Evolutionary conservation across 1,139 yeast species (phyloP).

Genomic region (Yamadazyma conglobata): DNA sequence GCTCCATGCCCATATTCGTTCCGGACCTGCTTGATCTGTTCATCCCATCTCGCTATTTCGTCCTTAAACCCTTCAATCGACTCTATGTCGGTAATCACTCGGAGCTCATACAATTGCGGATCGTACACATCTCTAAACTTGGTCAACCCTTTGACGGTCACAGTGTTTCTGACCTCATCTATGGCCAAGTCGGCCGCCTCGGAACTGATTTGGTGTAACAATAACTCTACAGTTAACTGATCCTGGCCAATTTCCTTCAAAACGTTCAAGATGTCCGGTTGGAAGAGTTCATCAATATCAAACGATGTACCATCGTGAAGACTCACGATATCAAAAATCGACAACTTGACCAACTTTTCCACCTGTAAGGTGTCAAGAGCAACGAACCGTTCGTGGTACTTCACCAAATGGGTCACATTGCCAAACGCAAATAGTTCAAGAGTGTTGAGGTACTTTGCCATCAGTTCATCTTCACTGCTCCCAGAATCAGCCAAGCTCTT

Average conservation of each 20-base stretch:
- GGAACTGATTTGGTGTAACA: slow-evolving; percentile 17
- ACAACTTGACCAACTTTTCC: slow-evolving; percentile 27
- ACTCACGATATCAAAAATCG: slow-evolving; percentile 17
- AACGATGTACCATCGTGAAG: slow-evolving; percentile 17
- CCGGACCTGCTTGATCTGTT: slow-evolving; percentile 5
- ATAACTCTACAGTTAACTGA: slow-evolving; percentile 4
- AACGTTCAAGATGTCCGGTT: slow-evolving; percentile 16
- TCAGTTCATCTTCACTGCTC: background rate
- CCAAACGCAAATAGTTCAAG: slow-evolving; percentile 42
- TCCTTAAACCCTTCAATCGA: slow-evolving; percentile 8
- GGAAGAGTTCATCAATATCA: slow-evolving; percentile 19
- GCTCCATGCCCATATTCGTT: slow-evolving; percentile 6
- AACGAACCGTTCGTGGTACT: slow-evolving; percentile 17
- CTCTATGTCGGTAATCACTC: slow-evolving; percentile 17
- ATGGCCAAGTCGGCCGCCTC: slow-evolving; percentile 25
- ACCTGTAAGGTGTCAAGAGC: slow-evolving; percentile 14
- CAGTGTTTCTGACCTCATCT: slow-evolving; percentile 22
- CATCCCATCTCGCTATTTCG: slow-evolving; percentile 4
- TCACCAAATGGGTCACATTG: slow-evolving; percentile 23
- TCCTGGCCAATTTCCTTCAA: slow-evolving; percentile 1
- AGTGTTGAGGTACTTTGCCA: slow-evolving; percentile 7
- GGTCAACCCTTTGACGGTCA: slow-evolving; percentile 19
- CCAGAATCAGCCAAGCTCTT: background rate
- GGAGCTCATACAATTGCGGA: slow-evolving; percentile 17
- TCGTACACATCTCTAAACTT: slow-evolving; percentile 32